Evolutionary conservation across 768 basidiomycete genomes (phyloP).

Genomic region (Aureoboletus auriporus): DNA sequence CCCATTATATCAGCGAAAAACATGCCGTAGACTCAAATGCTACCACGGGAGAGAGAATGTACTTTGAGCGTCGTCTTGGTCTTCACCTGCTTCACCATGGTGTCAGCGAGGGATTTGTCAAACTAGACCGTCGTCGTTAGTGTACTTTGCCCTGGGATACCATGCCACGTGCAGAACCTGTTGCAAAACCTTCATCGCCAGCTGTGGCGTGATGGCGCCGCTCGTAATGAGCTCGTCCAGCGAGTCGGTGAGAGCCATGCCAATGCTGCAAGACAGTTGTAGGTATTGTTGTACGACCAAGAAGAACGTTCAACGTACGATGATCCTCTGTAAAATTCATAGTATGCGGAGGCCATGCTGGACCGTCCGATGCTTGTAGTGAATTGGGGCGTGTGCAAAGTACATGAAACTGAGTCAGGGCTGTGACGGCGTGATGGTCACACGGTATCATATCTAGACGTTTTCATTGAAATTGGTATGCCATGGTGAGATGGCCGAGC

Average conservation of each 20-base stretch:
- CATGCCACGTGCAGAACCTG: conserved; percentile 58
- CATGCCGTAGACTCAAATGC: not conserved
- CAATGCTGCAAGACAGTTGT: conserved; percentile 58
- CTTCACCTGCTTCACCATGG: conserved; percentile 91
- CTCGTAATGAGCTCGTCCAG: conserved; percentile 97
- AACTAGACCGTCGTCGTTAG: conserved; percentile 53
- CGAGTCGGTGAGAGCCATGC: conserved; percentile 95
- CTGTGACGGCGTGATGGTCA: conserved; percentile 3
- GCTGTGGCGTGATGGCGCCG: conserved; percentile 93
- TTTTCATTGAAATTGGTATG: no score
- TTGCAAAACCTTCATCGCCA: conserved; percentile 97
- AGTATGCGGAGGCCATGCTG: conserved; percentile 78
- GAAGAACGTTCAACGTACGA: conserved; percentile 53
- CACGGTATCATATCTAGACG: not conserved
- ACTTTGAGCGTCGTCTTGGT: conserved; percentile 93
- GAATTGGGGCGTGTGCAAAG: conserved; percentile 2
- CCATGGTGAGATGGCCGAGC: conserved; percentile 49
- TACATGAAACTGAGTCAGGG: not conserved
- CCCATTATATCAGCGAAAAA: conserved; percentile 3
- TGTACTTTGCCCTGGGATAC: not conserved
- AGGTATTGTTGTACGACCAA: not conserved
- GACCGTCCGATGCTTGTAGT: conserved; percentile 2
- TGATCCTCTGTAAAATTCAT: conserved; percentile 89
- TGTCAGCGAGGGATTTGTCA: conserved; percentile 93
- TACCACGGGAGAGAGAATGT: conserved; percentile 14